These are phyloP conservation scores for Stylosanthes scabra DNA, from an alignment of 331 rosid genomes.

Conservation along the genomic window DNA sequence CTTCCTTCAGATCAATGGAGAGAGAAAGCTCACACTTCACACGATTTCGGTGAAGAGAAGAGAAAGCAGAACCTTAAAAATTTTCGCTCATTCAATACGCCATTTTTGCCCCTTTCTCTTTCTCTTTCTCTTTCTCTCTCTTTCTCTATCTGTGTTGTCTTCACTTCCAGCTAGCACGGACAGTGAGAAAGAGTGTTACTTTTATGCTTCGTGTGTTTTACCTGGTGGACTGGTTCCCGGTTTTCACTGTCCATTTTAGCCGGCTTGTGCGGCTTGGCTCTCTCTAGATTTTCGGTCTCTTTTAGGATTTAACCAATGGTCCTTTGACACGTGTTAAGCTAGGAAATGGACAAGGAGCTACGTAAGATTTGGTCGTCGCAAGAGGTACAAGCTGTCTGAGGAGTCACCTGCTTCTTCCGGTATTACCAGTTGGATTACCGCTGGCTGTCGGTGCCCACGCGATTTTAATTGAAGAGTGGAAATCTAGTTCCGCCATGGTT, in stretches of 20 bases:
- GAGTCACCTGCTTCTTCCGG: slow-evolving; percentile 34
- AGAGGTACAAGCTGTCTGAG: slow-evolving; percentile 42
- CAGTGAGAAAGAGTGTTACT: slow-evolving; percentile 19
- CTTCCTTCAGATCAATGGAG: slow-evolving; percentile 28
- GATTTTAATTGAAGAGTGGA: not conserved
- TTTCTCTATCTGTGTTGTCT: slow-evolving; percentile 12
- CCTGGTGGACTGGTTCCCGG: slow-evolving; percentile 36
- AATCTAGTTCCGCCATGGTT: not conserved
- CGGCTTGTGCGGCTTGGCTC: slow-evolving; percentile 22
- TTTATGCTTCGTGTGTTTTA: slow-evolving; percentile 36
- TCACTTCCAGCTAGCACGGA: slow-evolving; percentile 29
- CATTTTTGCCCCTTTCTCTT: slow-evolving; percentile 41
- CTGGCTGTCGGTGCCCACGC: slow-evolving; percentile 50
- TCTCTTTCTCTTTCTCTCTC: slow-evolving; percentile 38
- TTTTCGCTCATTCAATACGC: slow-evolving; percentile 73
- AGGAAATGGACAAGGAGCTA: not conserved
- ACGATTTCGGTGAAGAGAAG: slow-evolving; percentile 28
- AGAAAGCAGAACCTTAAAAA: slow-evolving; percentile 32
- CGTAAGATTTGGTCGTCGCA: not conserved
- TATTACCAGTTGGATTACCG: slow-evolving; percentile 11
- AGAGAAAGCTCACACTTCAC: not conserved
- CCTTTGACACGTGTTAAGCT: not conserved
- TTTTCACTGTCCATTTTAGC: not conserved
- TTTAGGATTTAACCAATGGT: not conserved
- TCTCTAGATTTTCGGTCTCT: not conserved